Evolutionary conservation across 768 basidiomycete species (phyloP).

Genomic region (Mycena haematopus): DNA sequence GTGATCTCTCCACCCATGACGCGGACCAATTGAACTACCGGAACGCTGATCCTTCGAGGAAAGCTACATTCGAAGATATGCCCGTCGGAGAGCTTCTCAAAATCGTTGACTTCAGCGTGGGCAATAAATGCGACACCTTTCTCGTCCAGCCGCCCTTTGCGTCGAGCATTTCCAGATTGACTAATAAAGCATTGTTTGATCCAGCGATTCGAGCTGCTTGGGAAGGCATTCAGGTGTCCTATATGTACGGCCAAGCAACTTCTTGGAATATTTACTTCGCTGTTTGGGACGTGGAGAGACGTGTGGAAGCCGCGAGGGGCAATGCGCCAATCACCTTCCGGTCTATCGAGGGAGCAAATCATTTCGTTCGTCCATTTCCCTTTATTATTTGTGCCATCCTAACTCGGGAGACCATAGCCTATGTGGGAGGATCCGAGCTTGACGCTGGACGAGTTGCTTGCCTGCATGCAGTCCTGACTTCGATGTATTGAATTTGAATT

Average conservation of each 20-base stretch:
- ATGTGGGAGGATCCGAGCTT: constrained; percentile 3
- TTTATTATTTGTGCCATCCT: not conserved
- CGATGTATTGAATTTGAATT: no score
- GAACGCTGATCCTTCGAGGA: not conserved
- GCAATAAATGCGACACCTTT: constrained; percentile 12
- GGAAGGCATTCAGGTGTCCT: not conserved
- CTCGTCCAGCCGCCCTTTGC: not conserved
- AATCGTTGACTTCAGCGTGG: not conserved
- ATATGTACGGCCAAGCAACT: not conserved
- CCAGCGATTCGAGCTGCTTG: constrained; percentile 2
- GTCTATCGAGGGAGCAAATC: constrained; percentile 7
- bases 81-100: not conserved
- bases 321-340: constrained; percentile 4
- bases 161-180: not conserved
- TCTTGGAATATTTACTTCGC: constrained; percentile 1
- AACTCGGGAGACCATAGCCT: not conserved
- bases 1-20: constrained; percentile 7
- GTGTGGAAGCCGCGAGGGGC: not conserved
- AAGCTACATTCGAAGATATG: constrained; percentile 4
- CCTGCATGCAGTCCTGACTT: not conserved
- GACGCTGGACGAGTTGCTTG: not conserved
- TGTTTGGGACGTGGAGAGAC: constrained; percentile 6
- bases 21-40: constrained; percentile 3
- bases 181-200: constrained; percentile 3
- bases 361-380: constrained; percentile 9